phyloP scores from a whole-genome alignment of 257 asterid species.

The Nicotiana benthamiana region DNA sequence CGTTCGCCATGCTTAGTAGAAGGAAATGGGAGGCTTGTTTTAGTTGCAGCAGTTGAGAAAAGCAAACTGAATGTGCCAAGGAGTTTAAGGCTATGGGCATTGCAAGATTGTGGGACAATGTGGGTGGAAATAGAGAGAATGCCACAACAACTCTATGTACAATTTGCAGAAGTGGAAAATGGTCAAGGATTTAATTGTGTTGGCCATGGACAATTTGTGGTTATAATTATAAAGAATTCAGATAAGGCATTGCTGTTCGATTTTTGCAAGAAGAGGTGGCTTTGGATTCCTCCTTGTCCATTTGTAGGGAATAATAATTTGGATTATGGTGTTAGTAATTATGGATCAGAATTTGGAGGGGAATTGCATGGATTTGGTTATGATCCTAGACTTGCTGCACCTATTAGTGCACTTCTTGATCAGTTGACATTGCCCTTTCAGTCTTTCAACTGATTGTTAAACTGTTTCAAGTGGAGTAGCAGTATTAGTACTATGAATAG shows the following conservation, averaged over 20 bases:
- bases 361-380: slow-evolving; percentile 77
- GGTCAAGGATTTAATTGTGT: slow-evolving; percentile 68
- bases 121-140: slow-evolving; percentile 93
- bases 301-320: neutral
- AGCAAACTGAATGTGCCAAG: slow-evolving; percentile 88
- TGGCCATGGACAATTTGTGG: slow-evolving; percentile 60
- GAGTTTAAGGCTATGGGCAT: slow-evolving; percentile 69
- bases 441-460: slow-evolving; percentile 25
- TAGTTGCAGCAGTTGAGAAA: slow-evolving; percentile 88
- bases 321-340: neutral
- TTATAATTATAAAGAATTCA: slow-evolving; percentile 40
- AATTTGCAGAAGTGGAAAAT: slow-evolving; percentile 60
- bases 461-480: slow-evolving; percentile 3
- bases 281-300: slow-evolving; percentile 82
- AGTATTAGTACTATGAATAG: slow-evolving; percentile 4
- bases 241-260: slow-evolving; percentile 60
- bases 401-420: slow-evolving; percentile 68
- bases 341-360: slow-evolving; percentile 13
- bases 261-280: slow-evolving; percentile 52
- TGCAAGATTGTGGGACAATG: slow-evolving; percentile 52
- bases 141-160: slow-evolving; percentile 80
- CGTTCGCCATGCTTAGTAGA: slow-evolving; percentile 73
- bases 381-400: slow-evolving; percentile 63
- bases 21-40: slow-evolving; percentile 41
- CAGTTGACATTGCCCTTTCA: slow-evolving; percentile 73